phyloP scores from a whole-genome alignment of 2,329 filamentous ascomycete species.

The Trichophyton schoenleinii region DNA sequence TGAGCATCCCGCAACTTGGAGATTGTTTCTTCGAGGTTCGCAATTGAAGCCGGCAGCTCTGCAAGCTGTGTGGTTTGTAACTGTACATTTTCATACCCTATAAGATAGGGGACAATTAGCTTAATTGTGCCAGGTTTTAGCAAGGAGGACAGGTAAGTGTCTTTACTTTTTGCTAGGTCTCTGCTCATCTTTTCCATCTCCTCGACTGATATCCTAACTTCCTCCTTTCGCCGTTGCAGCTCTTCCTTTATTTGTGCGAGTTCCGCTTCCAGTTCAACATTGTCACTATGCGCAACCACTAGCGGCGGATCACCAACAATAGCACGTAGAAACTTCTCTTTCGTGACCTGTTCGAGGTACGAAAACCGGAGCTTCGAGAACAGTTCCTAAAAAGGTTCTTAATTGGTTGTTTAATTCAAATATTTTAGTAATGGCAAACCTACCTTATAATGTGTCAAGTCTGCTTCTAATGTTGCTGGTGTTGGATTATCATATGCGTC shows the following conservation, averaged over 20 bases:
- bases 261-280: constrained; percentile 61
- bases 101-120: not conserved
- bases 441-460: constrained; percentile 75
- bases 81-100: constrained; percentile 44
- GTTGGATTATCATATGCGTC: constrained; percentile 53
- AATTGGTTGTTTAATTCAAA: not conserved
- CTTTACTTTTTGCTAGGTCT: constrained; percentile 47
- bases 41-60: constrained; percentile 41
- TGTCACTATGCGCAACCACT: constrained; percentile 71
- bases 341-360: constrained; percentile 96
- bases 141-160: constrained; percentile 4
- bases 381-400: constrained; percentile 47
- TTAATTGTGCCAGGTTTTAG: not conserved
- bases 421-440: not conserved
- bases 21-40: constrained; percentile 40
- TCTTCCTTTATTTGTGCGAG: constrained; percentile 57
- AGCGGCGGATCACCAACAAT: constrained; percentile 84
- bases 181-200: constrained; percentile 59
- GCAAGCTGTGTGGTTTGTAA: constrained; percentile 41
- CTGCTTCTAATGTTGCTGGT: constrained; percentile 65
- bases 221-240: constrained; percentile 66
- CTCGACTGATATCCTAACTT: constrained; percentile 59
- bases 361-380: constrained; percentile 95
- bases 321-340: constrained; percentile 89
- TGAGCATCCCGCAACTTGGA: constrained; percentile 40